phyloP scores from a whole-genome alignment of 176 grass and related monocot genomes.

The Rhynchospora breviuscula region DNA sequence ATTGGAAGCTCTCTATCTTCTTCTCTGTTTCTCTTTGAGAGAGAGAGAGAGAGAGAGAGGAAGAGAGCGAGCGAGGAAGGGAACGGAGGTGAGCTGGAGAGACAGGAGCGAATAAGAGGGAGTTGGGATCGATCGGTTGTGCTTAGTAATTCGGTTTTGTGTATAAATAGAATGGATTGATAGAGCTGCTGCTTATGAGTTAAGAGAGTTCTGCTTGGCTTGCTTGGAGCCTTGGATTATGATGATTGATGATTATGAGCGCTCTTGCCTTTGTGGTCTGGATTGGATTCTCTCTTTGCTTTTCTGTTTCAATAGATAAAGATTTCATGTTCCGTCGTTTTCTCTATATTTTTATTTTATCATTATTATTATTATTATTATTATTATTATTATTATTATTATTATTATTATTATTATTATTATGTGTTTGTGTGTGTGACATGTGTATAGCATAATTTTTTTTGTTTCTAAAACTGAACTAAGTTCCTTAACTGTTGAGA shows the following conservation, averaged over 20 bases:
- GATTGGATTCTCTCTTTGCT: neutral
- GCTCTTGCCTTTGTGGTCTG: neutral
- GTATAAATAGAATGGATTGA: constrained; percentile 20
- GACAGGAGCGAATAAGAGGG: neutral
- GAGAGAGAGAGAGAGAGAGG: neutral
- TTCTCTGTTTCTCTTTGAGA: neutral
- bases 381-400: neutral
- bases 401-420: too few species aligned
- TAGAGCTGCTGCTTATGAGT: neutral
- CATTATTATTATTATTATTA: too few species aligned
- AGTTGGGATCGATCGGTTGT: neutral
- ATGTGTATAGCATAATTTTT: too few species aligned
- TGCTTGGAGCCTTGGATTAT: neutral
- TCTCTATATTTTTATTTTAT: neutral
- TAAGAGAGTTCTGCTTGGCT: neutral
- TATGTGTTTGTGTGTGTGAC: too few species aligned
- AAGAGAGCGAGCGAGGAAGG: neutral
- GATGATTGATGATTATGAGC: too few species aligned
- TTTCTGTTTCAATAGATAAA: constrained; percentile 3
- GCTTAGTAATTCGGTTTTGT: constrained; percentile 3
- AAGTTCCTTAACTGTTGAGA: too few species aligned
- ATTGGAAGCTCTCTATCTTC: constrained; percentile 23
- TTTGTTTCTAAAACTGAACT: too few species aligned
- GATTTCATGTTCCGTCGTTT: neutral
- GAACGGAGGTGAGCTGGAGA: neutral